Evolutionary conservation across 768 basidiomycete genomes (phyloP), one percentile per base, ranked within the genome.

Genomic region (Suillus decipiens): DNA sequence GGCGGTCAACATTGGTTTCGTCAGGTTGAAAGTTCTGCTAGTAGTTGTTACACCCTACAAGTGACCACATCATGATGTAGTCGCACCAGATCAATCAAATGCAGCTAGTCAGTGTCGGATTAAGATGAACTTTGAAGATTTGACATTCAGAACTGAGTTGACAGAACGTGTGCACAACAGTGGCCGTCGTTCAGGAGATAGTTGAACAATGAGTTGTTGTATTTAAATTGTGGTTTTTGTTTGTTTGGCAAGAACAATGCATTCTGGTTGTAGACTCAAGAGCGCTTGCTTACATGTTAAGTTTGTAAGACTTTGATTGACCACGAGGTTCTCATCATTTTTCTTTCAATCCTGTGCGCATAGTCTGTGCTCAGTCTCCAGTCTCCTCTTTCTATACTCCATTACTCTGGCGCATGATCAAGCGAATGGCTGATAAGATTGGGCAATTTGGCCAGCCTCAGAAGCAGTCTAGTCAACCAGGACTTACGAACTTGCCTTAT

Each of bases 391-490:
- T 24, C 58, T 59, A 11, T 33, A 42, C 5, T 28, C 24, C 9
- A 33, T 22, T 22, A 45, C 14, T 43, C 59, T 39, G 37, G 15
- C 62, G 61, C 14, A 81, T 81, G 77, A 77, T 84, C 60, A 82
- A 79, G 75, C 77, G 81, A 70, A 84, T 85, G 83, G 78, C 83
- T 22, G 79, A 80, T 65, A 83, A 78, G 72, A 70, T 84, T 47
- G 77, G 78, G 14, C 81, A 82, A 64, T 31, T 67, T 14, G 41
- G 62, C 42, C 62, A 60, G 31, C 10, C 50, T 42, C 58, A 45
- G 63, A 50, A 64, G 53, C 59, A 62, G 28, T 34, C 61, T 34
- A 41, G 56, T 31, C 56, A 28, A 11, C 17, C 34, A 34, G 59
- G 17, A 60, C 33, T 60, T 48, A 31, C 19, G 36, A 41, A 36